Evolutionary conservation across 2,329 filamentous ascomycete genomes (phyloP).

Genomic region (Ciborinia camelliae): DNA sequence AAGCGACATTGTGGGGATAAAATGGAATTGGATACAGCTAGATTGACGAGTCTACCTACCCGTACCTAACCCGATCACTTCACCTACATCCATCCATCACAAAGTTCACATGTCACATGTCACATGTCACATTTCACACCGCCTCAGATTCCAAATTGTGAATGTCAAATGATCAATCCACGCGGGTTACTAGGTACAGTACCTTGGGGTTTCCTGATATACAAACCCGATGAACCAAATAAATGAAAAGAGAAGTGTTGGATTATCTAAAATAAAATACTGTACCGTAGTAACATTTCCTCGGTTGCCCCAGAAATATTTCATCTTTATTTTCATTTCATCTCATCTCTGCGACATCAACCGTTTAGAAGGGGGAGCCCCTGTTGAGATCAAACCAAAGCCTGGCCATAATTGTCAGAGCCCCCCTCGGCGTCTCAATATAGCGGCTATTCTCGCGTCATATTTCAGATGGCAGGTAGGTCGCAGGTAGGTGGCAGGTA

Average conservation of each 20-base stretch:
- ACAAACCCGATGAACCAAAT: not conserved
- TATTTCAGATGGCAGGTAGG: slow-evolving; percentile 2
- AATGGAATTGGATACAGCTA: too few species aligned
- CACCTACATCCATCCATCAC: too few species aligned
- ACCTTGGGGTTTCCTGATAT: too few species aligned
- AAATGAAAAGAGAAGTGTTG: not conserved
- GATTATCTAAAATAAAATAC: not conserved
- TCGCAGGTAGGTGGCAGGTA: too few species aligned
- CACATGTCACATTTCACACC: slow-evolving; percentile 7
- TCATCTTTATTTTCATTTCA: not conserved
- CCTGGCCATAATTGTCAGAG: not conserved
- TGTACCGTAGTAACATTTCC: not conserved
- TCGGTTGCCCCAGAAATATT: not conserved
- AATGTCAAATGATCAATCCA: not conserved
- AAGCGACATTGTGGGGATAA: too few species aligned
- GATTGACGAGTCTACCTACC: too few species aligned
- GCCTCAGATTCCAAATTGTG: not conserved
- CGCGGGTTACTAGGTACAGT: too few species aligned
- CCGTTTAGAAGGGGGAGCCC: not conserved
- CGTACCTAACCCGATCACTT: too few species aligned
- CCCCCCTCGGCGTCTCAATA: not conserved
- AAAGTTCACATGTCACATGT: too few species aligned
- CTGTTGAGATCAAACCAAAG: not conserved
- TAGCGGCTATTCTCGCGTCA: not conserved
- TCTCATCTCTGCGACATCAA: not conserved